These are phyloP conservation scores for Meyerozyma guilliermondii DNA, from an alignment of 1,139 yeast species.

Conservation along the genomic window DNA sequence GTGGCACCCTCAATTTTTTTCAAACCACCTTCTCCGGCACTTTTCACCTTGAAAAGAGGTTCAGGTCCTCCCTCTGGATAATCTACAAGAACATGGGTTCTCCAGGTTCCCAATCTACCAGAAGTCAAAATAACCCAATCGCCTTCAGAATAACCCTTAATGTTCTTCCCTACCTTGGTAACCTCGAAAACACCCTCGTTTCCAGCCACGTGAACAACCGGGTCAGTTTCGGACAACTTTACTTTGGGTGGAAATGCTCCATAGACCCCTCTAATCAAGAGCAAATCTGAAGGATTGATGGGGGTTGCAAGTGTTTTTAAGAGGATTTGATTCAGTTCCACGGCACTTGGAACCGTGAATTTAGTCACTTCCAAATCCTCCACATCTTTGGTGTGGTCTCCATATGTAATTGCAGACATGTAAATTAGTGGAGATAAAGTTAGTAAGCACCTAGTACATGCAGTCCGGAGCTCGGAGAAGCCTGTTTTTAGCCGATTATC, in stretches of 20 bases:
- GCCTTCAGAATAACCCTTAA: conserved; percentile 17
- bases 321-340: conserved; percentile 12
- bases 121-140: conserved; percentile 28
- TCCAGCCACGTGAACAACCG: conserved; percentile 34
- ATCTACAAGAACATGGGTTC: conserved; percentile 22
- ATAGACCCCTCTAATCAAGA: conserved; percentile 38
- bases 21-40: conserved; percentile 10
- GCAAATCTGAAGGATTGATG: conserved; percentile 38
- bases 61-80: conserved; percentile 12
- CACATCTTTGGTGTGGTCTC: neutral
- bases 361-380: conserved; percentile 3
- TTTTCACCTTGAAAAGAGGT: conserved; percentile 19
- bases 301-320: conserved; percentile 16
- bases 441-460: too few relatives aligned
- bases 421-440: too few relatives aligned
- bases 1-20: conserved; percentile 29
- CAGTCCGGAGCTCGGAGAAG: too few relatives aligned
- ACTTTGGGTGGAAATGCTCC: conserved; percentile 34
- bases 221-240: conserved; percentile 26
- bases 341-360: conserved; percentile 8
- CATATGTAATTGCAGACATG: neutral
- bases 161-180: conserved; percentile 18
- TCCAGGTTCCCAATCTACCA: conserved; percentile 34
- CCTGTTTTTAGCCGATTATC: too few relatives aligned
- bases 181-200: conserved; percentile 32